Base-by-base conservation (phyloP, 331 rosid genomes). In the Acacia concinna region DNA sequence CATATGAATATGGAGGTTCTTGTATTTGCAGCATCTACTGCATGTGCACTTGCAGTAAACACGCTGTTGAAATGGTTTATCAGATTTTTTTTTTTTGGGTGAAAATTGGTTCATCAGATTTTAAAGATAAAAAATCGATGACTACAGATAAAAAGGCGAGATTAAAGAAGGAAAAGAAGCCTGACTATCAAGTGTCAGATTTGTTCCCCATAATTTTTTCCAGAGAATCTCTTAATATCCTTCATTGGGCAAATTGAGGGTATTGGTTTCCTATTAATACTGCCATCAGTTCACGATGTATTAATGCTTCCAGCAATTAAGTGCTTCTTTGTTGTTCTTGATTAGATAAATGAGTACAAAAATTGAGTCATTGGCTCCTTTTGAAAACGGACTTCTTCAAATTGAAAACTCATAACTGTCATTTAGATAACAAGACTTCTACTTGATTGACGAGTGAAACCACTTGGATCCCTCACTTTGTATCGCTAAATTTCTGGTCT, bases 401-500 rank as follows among this genome's bases (percentile, higher is more conserved):
- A 30, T 75, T 34, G 65, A 9, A 2, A 46, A 40, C 76, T 43
- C 38, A 6, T 0, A 38, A 31, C 49, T 75, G 32, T 70, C 27
- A 35, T 21, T 68, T 57, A 80, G 65, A 32, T 49, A 20, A 66
- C 34, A 49, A 32, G 43, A 77, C 28, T 23, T 46, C 25, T 59
- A 46, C 47, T 1, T 81, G 49, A 40, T 25, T 81, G 68, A 77
- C 74, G 35, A 56, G 40, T 59, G 49, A 64, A 79, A 71, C 28
- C 32, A 13, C 44, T 71, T 44, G 27, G 18, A 32, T 79, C 57
- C 47, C 10, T 43, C 56, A 49, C 79, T 71, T 30, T 34, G 32
- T 63, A 52, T 70, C 71, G 63, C 73, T 38, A 70, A 74, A 62
- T 69, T 64, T 80, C 70, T 77, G 77, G 68, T 69, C 80, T 21